Percentiles rank a stretch among this genome's conserved stretches.
Evolutionary conservation across 345 rosid species (phyloP).

Genomic region (Salix purpurea): DNA sequence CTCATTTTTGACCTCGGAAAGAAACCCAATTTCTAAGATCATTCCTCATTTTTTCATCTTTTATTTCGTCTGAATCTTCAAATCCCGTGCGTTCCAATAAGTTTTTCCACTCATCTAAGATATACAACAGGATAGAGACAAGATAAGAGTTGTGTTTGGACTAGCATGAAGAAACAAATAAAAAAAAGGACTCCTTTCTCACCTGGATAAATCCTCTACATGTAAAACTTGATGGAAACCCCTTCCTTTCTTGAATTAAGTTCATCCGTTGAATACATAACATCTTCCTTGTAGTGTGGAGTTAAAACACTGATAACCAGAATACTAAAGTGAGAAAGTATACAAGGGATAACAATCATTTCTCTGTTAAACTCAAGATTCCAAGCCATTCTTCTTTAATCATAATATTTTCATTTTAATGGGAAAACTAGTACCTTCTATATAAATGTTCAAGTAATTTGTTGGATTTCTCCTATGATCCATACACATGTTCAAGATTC

Average conservation of each 20-base stretch:
- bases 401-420: too few species aligned
- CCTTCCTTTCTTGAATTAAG: constrained; percentile 61
- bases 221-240: constrained; percentile 78
- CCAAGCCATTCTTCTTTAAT: not conserved
- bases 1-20: constrained; percentile 85
- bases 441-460: too few species aligned
- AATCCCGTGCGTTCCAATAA: constrained; percentile 79
- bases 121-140: constrained; percentile 4
- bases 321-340: constrained; percentile 18
- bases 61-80: constrained; percentile 45
- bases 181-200: not conserved
- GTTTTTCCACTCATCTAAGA: constrained; percentile 87
- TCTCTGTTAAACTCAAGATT: not conserved
- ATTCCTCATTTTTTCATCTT: constrained; percentile 46
- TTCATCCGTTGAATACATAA: constrained; percentile 67
- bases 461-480: too few species aligned
- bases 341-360: not conserved
- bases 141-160: constrained; percentile 8
- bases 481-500: too few species aligned
- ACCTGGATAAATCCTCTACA: constrained; percentile 90
- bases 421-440: too few species aligned
- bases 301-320: constrained; percentile 68
- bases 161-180: too few species aligned
- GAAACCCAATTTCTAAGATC: constrained; percentile 90
- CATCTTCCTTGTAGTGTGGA: constrained; percentile 85